Evolutionary conservation across 768 basidiomycete species (phyloP), one percentile per base, ranked within the genome.

Genomic region (Rhodotorula paludigena): DNA sequence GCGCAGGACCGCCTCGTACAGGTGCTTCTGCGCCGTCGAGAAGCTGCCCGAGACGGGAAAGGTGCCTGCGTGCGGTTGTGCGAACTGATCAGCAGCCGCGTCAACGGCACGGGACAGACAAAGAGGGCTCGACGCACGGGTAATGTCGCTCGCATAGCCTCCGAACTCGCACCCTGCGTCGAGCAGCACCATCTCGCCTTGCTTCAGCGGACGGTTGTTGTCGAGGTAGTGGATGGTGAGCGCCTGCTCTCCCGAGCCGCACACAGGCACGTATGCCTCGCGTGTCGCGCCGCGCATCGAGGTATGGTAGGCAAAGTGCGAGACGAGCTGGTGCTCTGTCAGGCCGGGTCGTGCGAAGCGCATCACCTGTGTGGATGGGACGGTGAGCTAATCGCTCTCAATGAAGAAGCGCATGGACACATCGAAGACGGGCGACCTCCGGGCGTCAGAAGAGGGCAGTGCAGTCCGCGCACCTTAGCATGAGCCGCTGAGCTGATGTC

Each of bases 261-360:
- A 90, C 10, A 99, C 96, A 20, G 96, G 96, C 2, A 99, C 93
- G 76, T 99, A 99, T n/a, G 96, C 93, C 55, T 86, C 84, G 47
- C 93, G 84, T 74, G 91, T 87, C 20, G 90, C 83, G 30, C 96
- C 96, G 23, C 81, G 80, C 49, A 90, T 81, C 7, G 85, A 83
- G 74, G 92, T 93, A 2, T 88, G 73, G 75, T 96, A 96, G 78
- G 94, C 89, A 76, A 98, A 97, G 76, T 92, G 89, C 9, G 93
- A 89, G 0, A 83, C 86, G 14, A 89, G 78, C 25, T 82, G 80
- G 39, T 82, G 80, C 75, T 89, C 89, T 2, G 84, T 83, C 63
- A 83, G 32, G 35, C 44, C 47, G 30, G 62, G 28, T 7, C 25
- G 38, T 44, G 56, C n/a, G 32, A 44, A 57, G 16, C 58, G 38